Conservation (phyloP, 305 asterid genomes). For the Solanum chacoense region DNA sequence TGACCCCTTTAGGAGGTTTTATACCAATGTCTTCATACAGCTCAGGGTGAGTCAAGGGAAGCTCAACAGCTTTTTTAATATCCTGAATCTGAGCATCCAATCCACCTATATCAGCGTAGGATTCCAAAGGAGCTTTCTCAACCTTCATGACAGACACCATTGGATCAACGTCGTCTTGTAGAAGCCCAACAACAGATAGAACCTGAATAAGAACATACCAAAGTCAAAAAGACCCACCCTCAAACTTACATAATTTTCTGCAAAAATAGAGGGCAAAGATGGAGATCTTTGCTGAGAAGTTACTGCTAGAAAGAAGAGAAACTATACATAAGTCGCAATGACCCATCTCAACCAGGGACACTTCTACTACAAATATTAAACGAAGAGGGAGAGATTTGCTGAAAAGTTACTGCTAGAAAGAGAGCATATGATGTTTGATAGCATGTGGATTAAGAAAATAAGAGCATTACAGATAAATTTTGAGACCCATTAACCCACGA, state of each 20-base stretch:
- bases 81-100: conserved; percentile 96
- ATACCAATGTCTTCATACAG: conserved; percentile 90
- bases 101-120: conserved; percentile 97
- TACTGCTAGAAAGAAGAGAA: background rate
- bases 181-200: conserved; percentile 93
- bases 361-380: background rate
- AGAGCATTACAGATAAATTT: background rate
- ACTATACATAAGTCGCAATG: background rate
- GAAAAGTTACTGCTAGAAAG: background rate
- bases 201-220: conserved; percentile 33
- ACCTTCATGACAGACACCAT: conserved; percentile 99
- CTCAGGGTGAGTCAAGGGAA: conserved; percentile 91
- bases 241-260: background rate
- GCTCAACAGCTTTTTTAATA: conserved; percentile 95
- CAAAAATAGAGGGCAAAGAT: background rate
- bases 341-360: background rate
- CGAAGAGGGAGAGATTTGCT: background rate
- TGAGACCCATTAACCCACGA: background rate
- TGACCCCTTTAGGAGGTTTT: conserved; percentile 93
- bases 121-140: conserved; percentile 96
- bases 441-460: background rate
- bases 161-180: conserved; percentile 94
- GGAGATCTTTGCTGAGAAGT: background rate
- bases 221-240: background rate
- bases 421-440: background rate